Base-by-base conservation (phyloP, 1,139 yeast species). In the Pichia sp. region DNA sequence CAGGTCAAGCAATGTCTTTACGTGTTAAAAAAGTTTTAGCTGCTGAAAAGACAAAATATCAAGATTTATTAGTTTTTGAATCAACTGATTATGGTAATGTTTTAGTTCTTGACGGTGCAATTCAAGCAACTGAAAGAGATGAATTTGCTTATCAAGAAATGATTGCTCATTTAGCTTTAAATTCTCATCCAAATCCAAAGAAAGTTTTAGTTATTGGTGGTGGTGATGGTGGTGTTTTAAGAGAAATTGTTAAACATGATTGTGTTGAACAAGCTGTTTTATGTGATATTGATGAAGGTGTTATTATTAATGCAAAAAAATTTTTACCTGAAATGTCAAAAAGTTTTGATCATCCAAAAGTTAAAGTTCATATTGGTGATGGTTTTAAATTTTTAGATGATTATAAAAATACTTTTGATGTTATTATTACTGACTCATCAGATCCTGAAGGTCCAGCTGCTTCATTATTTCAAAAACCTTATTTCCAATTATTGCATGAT, bases 401-500 rank as follows among this genome's bases (percentile, higher is more conserved):
- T 55, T 80, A 80, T 69, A 69, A 70, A 57, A 74, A 76, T 60
- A 54, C 63, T 23, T 89, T 85, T 60, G 97, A 89, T 64, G 96
- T 87, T 36, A 87, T 89, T 62, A 82, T 89, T 64, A 87, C 96
- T 41, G 97, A 89, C 65, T 87, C 96, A 16, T 86, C 96, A 33
- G 97, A 89, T 65, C 97, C 97, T 40, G 97, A 89, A 65, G 97
- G 97, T 46, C 97, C 97, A 34, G 97, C 97, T 42, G 95, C 82
- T 64, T 74, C 84, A 28, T 75, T 89, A 50, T 89, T 89, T 77
- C 90, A 87, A 68, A 80, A 82, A 62, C 86, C 87, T 30, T 89
- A 87, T 73, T 89, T 87, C 66, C 74, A 82, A 66, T 74, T 89
- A 58, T 74, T 89, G 67, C 71, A 73, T 61, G 80, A 78, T 54